Base-by-base conservation (phyloP, 2,329 filamentous ascomycete species). In the Dothideomycetes sp. region DNA sequence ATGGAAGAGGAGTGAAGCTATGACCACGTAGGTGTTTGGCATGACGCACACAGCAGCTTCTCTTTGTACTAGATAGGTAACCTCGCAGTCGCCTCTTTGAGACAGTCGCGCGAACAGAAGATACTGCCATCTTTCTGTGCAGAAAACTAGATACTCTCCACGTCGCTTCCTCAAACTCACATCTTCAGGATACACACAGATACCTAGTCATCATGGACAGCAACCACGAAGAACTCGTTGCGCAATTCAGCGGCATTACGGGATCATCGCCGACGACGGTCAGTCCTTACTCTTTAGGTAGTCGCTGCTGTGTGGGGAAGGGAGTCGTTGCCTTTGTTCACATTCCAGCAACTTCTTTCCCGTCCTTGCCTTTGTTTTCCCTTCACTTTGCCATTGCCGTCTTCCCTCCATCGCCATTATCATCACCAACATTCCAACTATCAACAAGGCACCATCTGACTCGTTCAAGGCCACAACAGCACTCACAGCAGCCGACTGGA, bases 401-500 rank as follows among this genome's bases (percentile, higher is more conserved):
- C 23, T 33, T 29, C 32, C 20, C 9, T 32, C 28, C 19, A 16
- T 15, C 36, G 5, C 31, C 23, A 25, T 25, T 22, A 8, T 24
- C 22, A 25, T 28, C 37, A 20, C 12, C 12, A 7, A 8, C 8
- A 25, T 25, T 25, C 8, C 7, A 25, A 25, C 7, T 20, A 36
- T 25, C 24, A 36, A 12, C 17, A 8, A 29, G 4, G 19, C 35
- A 34, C 6, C 27, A 40, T 16, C 11, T 23, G 20, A 36, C 17
- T 20, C 33, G 19, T 36, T 23, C 15, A 33, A 70, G 67, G 67
- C 67, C 30, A 62, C 67, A 55, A 56, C 58, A 33, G 61, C 61
- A 43, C 59, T 70, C 38, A 54, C 52, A 47, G 56, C 64, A 7
- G 56, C 61, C 42, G 60, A 69, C 59, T 67, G 67, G 53, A 59